Conservation (phyloP, 2,329 filamentous ascomycete species). For the Aspergillus sp. region DNA sequence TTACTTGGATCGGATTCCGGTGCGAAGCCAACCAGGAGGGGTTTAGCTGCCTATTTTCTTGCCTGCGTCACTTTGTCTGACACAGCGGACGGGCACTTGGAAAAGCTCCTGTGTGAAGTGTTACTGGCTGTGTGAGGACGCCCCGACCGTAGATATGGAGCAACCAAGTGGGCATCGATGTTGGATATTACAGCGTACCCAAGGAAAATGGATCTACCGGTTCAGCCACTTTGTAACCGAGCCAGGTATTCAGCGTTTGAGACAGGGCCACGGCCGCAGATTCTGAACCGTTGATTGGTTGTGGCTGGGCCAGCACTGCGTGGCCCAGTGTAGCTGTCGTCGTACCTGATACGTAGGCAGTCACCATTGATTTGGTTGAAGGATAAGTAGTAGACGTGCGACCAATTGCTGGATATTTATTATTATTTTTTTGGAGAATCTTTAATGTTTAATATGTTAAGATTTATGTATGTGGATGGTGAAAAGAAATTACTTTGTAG, state of each 20-base stretch:
- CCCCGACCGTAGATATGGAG: not conserved
- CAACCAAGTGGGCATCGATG: constrained; percentile 1
- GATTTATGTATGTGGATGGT: too few species aligned
- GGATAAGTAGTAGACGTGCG: too few species aligned
- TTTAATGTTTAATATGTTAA: too few species aligned
- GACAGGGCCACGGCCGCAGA: constrained; percentile 23
- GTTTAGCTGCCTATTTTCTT: not conserved
- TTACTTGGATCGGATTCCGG: not conserved
- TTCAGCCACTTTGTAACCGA: constrained; percentile 19
- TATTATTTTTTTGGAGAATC: too few species aligned
- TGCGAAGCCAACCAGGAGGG: not conserved
- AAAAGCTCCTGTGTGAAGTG: not conserved
- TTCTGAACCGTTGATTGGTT: constrained; percentile 19
- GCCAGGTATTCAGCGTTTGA: constrained; percentile 23
- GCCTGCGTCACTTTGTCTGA: constrained; percentile 16
- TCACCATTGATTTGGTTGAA: not conserved
- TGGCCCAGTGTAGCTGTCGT: not conserved
- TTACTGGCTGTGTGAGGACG: not conserved
- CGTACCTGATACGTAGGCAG: not conserved
- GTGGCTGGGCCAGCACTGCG: constrained; percentile 6
- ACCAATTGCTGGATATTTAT: too few species aligned
- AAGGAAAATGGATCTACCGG: constrained; percentile 16
- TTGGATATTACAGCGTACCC: constrained; percentile 1
- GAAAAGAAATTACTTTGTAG: too few species aligned
- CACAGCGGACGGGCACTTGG: constrained; percentile 8